Conservation (phyloP, 768 basidiomycete species). For the Kwoniella pini region DNA sequence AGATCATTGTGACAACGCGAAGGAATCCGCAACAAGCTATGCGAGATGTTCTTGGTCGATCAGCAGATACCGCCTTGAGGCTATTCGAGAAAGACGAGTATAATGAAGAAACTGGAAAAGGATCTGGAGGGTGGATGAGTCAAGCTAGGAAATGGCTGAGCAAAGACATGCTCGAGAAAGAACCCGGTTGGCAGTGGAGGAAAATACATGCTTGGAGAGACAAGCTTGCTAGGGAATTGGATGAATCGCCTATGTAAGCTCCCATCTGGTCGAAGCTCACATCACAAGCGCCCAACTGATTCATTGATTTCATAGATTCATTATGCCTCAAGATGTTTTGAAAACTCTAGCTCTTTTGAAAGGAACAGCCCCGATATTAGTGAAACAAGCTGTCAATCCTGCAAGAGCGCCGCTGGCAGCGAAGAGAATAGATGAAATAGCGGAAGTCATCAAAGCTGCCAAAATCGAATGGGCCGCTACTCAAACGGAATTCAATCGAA, state of each 20-base stretch:
- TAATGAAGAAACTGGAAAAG: conserved; percentile 66
- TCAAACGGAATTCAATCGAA: not conserved
- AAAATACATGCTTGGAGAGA: conserved; percentile 83
- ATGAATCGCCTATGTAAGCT: conserved; percentile 80
- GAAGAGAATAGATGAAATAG: conserved; percentile 24
- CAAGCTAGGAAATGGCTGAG: conserved; percentile 84
- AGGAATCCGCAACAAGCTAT: conserved; percentile 60
- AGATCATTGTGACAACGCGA: conserved; percentile 53
- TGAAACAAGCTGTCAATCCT: conserved; percentile 14
- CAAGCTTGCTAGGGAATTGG: conserved; percentile 71
- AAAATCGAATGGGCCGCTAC: conserved; percentile 18
- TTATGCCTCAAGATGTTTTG: conserved; percentile 36
- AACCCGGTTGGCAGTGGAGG: conserved; percentile 68
- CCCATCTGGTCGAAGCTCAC: too few species aligned
- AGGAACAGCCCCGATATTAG: conserved; percentile 7
- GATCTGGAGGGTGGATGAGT: conserved; percentile 73
- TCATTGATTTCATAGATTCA: conserved; percentile 22
- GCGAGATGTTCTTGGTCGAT: conserved; percentile 68
- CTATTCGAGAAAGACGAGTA: conserved; percentile 71
- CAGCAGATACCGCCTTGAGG: conserved; percentile 73
- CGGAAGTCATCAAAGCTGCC: conserved; percentile 30
- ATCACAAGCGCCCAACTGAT: conserved; percentile 8
- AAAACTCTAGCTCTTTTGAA: conserved; percentile 19
- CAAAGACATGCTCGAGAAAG: conserved; percentile 49
- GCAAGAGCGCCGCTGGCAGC: conserved; percentile 13